Evolutionary conservation across 805 yeast genomes (phyloP), one percentile per base, ranked within the genome.

Genomic region (Pichia pseudocactophila): DNA sequence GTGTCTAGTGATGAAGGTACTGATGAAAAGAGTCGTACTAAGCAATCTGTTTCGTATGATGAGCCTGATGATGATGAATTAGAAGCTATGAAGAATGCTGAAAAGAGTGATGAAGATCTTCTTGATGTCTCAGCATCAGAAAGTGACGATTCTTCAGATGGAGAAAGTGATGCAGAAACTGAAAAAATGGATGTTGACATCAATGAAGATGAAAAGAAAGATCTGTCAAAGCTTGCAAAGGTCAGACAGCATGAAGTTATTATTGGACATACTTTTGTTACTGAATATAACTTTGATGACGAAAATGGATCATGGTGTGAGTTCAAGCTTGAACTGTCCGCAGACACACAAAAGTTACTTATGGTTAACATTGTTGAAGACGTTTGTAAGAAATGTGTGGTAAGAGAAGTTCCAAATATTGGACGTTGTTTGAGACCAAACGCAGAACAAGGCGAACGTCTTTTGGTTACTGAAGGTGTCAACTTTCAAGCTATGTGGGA

Each of bases 401-500:
- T 92, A 16, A 82, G 97, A 56, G 96, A 94, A 65, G 81, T 89
- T 51, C 82, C 92, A 43, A 70, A 73, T 42, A 90, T 92, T 57
- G 97, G 96, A 25, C 82, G 98, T 64, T 89, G 97, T 73, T 69
- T 90, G 50, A 86, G 82, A 51, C 95, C 96, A 39, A 66, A 65
- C 42, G 74, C 82, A 27, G 83, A 76, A 54, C 73, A 73, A 53
- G 86, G 83, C 37, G 77, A 76, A 54, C 80, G 96, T 53, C 72
- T 74, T 33, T 72, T 94, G 54, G 83, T 92, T 44, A 90, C 99
- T 18, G 99, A 94, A 66, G 99, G 99, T 66, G 98, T 92, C 40
- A 92, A 92, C 68, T 92, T 92, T 78, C 73, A 73, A 58, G 94
- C 96, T 40, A 87, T 92, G 95, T 92, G 98, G 97, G 95, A 87